These are phyloP conservation scores for Venustampulla echinocandica DNA, from an alignment of 495 filamentous ascomycete species.

Conservation along the genomic window DNA sequence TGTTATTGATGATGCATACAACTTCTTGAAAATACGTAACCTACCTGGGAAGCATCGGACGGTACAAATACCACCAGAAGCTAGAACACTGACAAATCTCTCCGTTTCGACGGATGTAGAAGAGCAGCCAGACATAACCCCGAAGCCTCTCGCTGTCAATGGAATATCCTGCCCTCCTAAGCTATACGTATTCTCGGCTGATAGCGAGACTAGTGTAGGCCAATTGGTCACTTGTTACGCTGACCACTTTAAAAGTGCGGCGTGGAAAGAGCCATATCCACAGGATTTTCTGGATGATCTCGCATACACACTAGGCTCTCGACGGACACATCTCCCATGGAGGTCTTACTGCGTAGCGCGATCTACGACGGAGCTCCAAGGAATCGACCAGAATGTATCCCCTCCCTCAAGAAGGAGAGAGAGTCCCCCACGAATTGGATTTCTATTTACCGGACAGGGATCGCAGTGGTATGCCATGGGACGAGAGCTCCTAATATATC, in stretches of 20 bases:
- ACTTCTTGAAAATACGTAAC: slow-evolving; percentile 1
- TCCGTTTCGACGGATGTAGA: background rate
- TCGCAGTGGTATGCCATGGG: slow-evolving; percentile 50
- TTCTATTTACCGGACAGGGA: slow-evolving; percentile 10
- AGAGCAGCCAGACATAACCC: background rate
- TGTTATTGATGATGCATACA: slow-evolving; percentile 36
- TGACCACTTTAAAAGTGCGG: too few relatives aligned
- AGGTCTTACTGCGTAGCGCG: background rate
- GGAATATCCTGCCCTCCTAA: background rate
- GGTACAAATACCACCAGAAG: background rate
- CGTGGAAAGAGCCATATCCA: too few relatives aligned
- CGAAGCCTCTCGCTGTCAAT: too few relatives aligned
- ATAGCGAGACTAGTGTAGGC: background rate
- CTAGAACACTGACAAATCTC: background rate
- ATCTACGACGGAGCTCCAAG: background rate
- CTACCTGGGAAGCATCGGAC: background rate
- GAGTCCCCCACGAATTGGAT: background rate
- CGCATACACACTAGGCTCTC: background rate
- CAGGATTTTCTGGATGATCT: background rate
- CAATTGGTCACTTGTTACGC: background rate
- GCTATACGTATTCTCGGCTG: background rate
- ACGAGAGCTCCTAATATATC: slow-evolving; percentile 45
- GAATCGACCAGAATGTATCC: background rate
- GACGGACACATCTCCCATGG: background rate
- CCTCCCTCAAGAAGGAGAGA: background rate